These are phyloP conservation scores for Mycena sanguinolenta DNA, from an alignment of 768 basidiomycete genomes.

Conservation along the genomic window DNA sequence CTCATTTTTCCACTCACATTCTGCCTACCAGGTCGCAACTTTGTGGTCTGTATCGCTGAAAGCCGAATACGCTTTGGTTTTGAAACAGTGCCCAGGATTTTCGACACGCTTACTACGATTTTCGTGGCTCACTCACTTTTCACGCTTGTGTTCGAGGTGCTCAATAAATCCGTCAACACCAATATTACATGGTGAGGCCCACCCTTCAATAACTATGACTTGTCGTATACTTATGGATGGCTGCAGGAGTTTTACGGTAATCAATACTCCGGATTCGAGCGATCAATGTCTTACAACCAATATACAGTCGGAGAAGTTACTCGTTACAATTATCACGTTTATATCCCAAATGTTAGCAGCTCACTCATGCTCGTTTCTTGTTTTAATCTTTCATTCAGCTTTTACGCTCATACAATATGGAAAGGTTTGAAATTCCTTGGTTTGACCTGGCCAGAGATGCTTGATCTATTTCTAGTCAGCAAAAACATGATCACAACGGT, in stretches of 20 bases:
- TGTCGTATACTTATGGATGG: background rate
- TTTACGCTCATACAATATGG: slow-evolving; percentile 28
- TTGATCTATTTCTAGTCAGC: slow-evolving; percentile 12
- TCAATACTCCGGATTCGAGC: background rate
- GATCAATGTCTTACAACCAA: background rate
- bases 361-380: too few relatives aligned
- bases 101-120: slow-evolving; percentile 24
- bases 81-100: background rate
- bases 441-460: background rate
- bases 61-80: background rate
- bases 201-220: background rate
- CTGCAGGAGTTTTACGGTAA: slow-evolving; percentile 25
- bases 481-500: background rate
- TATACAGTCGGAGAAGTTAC: slow-evolving; percentile 26
- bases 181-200: slow-evolving; percentile 23
- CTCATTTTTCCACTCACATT: background rate
- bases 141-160: slow-evolving; percentile 14
- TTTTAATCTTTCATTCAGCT: slow-evolving; percentile 4
- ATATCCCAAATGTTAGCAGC: slow-evolving; percentile 13
- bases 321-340: slow-evolving; percentile 29
- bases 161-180: background rate
- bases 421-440: slow-evolving; percentile 11
- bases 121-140: slow-evolving; percentile 23
- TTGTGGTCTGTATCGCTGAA: slow-evolving; percentile 18
- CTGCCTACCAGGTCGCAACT: slow-evolving; percentile 17